phyloP scores from a whole-genome alignment of 1,284 basidiomycete species.

The Ganoderma sinense region DNA sequence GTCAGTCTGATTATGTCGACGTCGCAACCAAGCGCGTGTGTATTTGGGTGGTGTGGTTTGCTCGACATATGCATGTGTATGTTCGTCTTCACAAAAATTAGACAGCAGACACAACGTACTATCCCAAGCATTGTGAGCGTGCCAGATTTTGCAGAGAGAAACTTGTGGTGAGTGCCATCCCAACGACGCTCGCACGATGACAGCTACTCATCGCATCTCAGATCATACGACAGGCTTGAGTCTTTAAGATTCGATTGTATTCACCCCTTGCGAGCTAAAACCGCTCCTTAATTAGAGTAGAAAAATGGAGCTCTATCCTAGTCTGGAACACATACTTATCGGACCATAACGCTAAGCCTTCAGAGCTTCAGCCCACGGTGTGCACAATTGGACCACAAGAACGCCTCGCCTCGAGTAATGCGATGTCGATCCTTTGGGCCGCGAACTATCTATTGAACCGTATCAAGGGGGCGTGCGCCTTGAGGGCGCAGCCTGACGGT shows the following conservation, averaged over 20 bases:
- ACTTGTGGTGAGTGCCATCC: background rate
- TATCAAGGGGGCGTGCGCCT: background rate
- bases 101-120: no score
- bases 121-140: no score
- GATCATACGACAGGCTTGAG: background rate
- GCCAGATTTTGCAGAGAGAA: background rate
- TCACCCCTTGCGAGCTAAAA: background rate
- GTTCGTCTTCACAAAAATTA: no score
- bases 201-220: background rate
- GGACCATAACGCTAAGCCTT: background rate
- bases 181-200: background rate
- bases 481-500: no score
- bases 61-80: background rate
- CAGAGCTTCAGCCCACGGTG: background rate
- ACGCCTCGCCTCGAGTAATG: background rate
- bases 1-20: background rate
- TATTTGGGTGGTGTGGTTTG: no score
- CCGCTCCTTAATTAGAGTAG: background rate
- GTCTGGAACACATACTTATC: background rate
- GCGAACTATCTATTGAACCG: background rate
- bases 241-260: background rate
- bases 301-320: background rate
- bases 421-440: constrained; percentile 1
- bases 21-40: no score
- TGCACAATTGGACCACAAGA: background rate